Conservation (phyloP, 2,329 filamentous ascomycete species). For the Canariomyces notabilis region DNA sequence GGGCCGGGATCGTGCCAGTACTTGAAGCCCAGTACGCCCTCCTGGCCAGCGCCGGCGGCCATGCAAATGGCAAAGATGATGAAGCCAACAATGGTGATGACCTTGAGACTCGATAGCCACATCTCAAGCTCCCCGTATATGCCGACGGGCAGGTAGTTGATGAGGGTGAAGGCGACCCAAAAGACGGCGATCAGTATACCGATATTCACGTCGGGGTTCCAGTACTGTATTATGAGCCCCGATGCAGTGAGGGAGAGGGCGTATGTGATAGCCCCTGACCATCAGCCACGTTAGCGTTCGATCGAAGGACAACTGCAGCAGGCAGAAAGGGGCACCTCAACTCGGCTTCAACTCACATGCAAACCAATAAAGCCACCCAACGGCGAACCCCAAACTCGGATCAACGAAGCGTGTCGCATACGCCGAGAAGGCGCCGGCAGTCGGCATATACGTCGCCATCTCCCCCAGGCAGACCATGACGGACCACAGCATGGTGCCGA, state of each 20-base stretch:
- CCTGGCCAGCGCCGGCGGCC: constrained; percentile 62
- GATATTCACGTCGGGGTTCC: constrained; percentile 57
- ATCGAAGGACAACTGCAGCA: background rate
- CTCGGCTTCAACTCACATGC: constrained; percentile 42
- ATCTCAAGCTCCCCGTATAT: constrained; percentile 76
- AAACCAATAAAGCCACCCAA: constrained; percentile 80
- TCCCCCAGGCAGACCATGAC: constrained; percentile 68
- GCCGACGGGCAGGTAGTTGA: constrained; percentile 68
- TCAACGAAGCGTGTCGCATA: constrained; percentile 72
- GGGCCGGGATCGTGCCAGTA: constrained; percentile 66
- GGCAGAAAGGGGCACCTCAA: background rate
- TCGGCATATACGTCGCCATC: constrained; percentile 73
- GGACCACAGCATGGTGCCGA: constrained; percentile 68
- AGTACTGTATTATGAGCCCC: constrained; percentile 72
- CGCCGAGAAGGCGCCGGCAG: constrained; percentile 69
- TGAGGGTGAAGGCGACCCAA: constrained; percentile 61
- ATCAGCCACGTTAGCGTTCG: background rate
- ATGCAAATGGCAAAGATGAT: constrained; percentile 72
- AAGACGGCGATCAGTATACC: constrained; percentile 71
- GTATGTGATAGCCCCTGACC: constrained; percentile 56
- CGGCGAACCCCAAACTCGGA: constrained; percentile 51
- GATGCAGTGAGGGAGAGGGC: constrained; percentile 69
- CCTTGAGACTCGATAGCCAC: constrained; percentile 73
- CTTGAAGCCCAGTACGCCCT: constrained; percentile 69
- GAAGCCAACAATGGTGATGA: constrained; percentile 68